Evolutionary conservation across 2,329 filamentous ascomycete species (phyloP).

Genomic region (Paracamarosporium sp.): DNA sequence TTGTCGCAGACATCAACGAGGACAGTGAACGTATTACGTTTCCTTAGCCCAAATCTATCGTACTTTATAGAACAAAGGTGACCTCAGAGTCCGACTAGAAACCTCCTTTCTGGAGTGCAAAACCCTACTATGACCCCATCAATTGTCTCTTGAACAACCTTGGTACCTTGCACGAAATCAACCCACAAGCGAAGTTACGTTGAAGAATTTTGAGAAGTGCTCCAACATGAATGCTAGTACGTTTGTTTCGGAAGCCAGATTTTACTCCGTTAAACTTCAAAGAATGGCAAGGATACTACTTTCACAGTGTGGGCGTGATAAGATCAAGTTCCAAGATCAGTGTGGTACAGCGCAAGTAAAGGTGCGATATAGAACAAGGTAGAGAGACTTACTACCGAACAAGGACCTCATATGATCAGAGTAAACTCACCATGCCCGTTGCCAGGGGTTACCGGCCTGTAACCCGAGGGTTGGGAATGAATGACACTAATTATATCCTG

Average conservation of each 20-base stretch:
- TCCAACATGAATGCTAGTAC: conserved; percentile 70
- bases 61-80: conserved; percentile 49
- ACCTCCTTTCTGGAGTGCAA: conserved; percentile 25
- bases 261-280: conserved; percentile 64
- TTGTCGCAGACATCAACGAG: conserved; percentile 58
- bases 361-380: conserved; percentile 66
- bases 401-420: conserved; percentile 70
- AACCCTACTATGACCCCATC: conserved; percentile 54
- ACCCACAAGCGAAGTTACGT: conserved; percentile 53
- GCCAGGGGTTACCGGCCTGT: conserved; percentile 67
- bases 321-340: conserved; percentile 64
- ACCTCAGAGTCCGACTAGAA: conserved; percentile 57
- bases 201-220: conserved; percentile 64
- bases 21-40: conserved; percentile 33
- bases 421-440: conserved; percentile 74
- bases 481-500: neutral
- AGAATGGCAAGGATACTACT: conserved; percentile 62
- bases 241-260: conserved; percentile 64
- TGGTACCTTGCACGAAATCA: conserved; percentile 56
- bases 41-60: conserved; percentile 21
- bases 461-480: neutral
- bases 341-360: conserved; percentile 73
- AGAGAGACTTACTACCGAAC: conserved; percentile 71
- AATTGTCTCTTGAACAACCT: conserved; percentile 66
- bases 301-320: conserved; percentile 64